Conservation (phyloP, 1,284 basidiomycete species). For the Papiliotrema laurentii region DNA sequence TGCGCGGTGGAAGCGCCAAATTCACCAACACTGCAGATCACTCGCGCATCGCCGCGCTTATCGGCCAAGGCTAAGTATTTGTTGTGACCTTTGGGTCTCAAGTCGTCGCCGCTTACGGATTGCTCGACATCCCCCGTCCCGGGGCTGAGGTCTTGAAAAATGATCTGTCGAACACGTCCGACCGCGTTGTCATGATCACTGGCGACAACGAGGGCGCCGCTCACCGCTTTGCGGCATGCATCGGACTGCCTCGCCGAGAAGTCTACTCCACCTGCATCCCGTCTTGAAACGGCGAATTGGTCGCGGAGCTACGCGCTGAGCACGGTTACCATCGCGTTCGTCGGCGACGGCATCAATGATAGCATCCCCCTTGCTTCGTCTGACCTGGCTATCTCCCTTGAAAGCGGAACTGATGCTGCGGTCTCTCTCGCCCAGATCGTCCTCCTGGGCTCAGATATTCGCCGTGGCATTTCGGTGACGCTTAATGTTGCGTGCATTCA, state of each 20-base stretch:
- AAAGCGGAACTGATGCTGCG: conserved; percentile 33
- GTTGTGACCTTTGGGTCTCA: not conserved
- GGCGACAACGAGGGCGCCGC: not conserved
- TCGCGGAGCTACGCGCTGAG: not conserved
- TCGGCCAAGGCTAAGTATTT: not conserved
- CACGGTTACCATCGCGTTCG: conserved; percentile 11
- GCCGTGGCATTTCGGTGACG: not conserved
- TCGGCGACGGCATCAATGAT: conserved; percentile 37
- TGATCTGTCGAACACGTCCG: not conserved
- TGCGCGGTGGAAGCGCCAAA: not conserved
- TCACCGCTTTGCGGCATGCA: not conserved
- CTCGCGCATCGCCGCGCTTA: not conserved
- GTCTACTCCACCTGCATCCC: not conserved
- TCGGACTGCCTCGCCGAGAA: not conserved
- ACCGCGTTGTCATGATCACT: not conserved
- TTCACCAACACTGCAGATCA: not conserved
- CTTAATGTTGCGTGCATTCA: conserved; percentile 4
- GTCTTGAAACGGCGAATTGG: not conserved
- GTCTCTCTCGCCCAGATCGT: conserved; percentile 18
- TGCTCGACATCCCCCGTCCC: not conserved
- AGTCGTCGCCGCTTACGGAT: not conserved
- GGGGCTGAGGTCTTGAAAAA: not conserved
- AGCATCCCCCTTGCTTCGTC: conserved; percentile 18
- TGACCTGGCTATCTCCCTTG: conserved; percentile 14
- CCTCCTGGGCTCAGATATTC: conserved; percentile 11